A percentile compares a stretch with the other conserved stretches of the same genome.
phyloP scores from a whole-genome alignment of 2,329 filamentous ascomycete species.

The Aspergillus arachidicola region DNA sequence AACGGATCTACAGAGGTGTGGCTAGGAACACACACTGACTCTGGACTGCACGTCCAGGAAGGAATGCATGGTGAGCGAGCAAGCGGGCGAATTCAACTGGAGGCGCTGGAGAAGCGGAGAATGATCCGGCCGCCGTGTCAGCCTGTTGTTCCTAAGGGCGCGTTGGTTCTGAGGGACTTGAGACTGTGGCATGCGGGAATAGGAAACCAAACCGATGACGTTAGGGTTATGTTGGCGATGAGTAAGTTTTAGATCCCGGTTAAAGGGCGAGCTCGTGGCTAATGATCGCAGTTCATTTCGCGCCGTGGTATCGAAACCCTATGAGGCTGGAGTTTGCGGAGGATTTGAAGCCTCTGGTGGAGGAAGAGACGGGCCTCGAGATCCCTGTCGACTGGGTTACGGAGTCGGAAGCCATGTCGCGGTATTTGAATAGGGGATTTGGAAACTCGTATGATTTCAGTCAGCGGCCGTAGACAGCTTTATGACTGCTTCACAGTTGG shows the following conservation, averaged over 20 bases:
- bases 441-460: constrained; percentile 66
- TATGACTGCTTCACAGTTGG: neutral
- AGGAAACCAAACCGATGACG: constrained; percentile 51
- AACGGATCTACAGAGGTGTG: constrained; percentile 64
- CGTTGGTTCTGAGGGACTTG: constrained; percentile 61
- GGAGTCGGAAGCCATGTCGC: constrained; percentile 41
- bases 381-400: constrained; percentile 55
- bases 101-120: constrained; percentile 40
- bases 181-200: constrained; percentile 67
- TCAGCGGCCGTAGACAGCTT: constrained; percentile 37
- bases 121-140: constrained; percentile 51
- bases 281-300: neutral
- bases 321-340: constrained; percentile 52
- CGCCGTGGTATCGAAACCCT: constrained; percentile 1
- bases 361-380: constrained; percentile 48
- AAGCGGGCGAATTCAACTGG: constrained; percentile 51
- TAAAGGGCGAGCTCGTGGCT: constrained; percentile 14
- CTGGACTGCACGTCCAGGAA: constrained; percentile 47
- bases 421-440: constrained; percentile 60
- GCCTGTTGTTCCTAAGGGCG: constrained; percentile 56
- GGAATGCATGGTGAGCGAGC: constrained; percentile 55
- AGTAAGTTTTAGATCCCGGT: constrained; percentile 25
- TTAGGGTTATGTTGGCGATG: constrained; percentile 62
- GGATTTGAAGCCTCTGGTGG: constrained; percentile 51
- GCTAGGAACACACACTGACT: constrained; percentile 56